Evolutionary conservation across 1,139 yeast genomes (phyloP).

Genomic region (Hanseniaspora sp.): DNA sequence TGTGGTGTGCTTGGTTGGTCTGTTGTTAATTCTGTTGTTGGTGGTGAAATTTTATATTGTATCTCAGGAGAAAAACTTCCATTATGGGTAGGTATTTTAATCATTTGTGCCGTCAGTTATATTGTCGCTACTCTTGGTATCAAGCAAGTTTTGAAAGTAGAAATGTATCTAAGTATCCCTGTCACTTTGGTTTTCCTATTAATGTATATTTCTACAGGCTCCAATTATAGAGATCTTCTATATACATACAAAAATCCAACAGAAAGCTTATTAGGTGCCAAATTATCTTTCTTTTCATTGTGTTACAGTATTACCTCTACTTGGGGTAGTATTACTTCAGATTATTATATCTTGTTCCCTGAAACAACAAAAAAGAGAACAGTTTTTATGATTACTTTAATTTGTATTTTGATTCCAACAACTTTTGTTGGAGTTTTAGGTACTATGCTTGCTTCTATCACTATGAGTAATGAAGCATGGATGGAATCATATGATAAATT

Average conservation of each 20-base stretch:
- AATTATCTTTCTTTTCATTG: slow-evolving; percentile 63
- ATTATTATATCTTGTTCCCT: slow-evolving; percentile 74
- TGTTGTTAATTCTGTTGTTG: slow-evolving; percentile 70
- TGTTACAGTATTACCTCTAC: slow-evolving; percentile 75
- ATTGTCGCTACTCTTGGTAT: slow-evolving; percentile 68
- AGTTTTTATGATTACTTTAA: slow-evolving; percentile 51
- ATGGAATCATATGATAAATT: slow-evolving; percentile 41
- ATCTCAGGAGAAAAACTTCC: slow-evolving; percentile 55
- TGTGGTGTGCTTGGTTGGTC: slow-evolving; percentile 82
- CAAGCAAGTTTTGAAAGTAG: slow-evolving; percentile 55
- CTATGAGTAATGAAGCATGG: slow-evolving; percentile 54
- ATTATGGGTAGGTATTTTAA: slow-evolving; percentile 59
- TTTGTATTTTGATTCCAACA: slow-evolving; percentile 63
- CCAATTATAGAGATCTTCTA: slow-evolving; percentile 33
- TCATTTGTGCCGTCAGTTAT: slow-evolving; percentile 54
- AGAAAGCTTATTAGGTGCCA: slow-evolving; percentile 46
- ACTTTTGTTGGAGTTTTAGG: slow-evolving; percentile 69
- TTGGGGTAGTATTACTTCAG: slow-evolving; percentile 84
- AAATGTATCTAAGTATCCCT: slow-evolving; percentile 57
- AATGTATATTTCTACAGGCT: slow-evolving; percentile 56
- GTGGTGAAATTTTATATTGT: slow-evolving; percentile 67
- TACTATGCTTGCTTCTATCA: slow-evolving; percentile 57
- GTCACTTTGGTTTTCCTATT: slow-evolving; percentile 58
- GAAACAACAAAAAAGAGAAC: slow-evolving; percentile 52
- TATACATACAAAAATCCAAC: slow-evolving; percentile 31